phyloP scores from a whole-genome alignment of 1,284 basidiomycete genomes.

The Athelia psychrophila region DNA sequence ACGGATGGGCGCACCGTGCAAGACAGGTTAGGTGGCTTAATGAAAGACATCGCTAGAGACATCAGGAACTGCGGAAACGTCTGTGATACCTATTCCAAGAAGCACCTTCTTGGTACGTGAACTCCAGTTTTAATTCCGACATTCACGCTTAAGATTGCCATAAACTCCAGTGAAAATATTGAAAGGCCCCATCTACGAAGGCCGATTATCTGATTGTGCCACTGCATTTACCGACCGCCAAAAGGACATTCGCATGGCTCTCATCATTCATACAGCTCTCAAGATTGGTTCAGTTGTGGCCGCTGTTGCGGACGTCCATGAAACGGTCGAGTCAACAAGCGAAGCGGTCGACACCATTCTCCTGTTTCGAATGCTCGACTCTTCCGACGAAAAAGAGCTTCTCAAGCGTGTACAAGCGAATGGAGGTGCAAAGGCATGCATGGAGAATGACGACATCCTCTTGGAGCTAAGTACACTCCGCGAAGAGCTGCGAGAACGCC shows the following conservation, averaged over 20 bases:
- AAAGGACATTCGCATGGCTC: conserved; percentile 10
- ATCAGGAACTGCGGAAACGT: conserved; percentile 18
- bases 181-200: conserved; percentile 19
- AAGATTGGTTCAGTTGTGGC: conserved; percentile 7
- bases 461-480: background rate
- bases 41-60: conserved; percentile 13
- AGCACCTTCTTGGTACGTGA: conserved; percentile 18
- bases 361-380: conserved; percentile 9
- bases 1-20: conserved; percentile 8
- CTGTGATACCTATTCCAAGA: conserved; percentile 20
- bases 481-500: no score
- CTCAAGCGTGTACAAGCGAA: conserved; percentile 2
- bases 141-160: background rate
- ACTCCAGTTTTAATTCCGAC: background rate
- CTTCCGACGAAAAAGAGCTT: conserved; percentile 8
- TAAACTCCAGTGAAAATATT: conserved; percentile 31
- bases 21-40: conserved; percentile 12
- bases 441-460: conserved; percentile 7
- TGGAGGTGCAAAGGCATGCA: conserved; percentile 8
- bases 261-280: conserved; percentile 11
- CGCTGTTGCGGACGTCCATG: background rate
- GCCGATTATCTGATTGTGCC: conserved; percentile 10
- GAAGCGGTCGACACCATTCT: conserved; percentile 4
- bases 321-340: conserved; percentile 4
- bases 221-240: conserved; percentile 10